Evolutionary conservation across 257 asterid species (phyloP), one percentile per base, ranked within the genome.

Genomic region (Vinca minor): DNA sequence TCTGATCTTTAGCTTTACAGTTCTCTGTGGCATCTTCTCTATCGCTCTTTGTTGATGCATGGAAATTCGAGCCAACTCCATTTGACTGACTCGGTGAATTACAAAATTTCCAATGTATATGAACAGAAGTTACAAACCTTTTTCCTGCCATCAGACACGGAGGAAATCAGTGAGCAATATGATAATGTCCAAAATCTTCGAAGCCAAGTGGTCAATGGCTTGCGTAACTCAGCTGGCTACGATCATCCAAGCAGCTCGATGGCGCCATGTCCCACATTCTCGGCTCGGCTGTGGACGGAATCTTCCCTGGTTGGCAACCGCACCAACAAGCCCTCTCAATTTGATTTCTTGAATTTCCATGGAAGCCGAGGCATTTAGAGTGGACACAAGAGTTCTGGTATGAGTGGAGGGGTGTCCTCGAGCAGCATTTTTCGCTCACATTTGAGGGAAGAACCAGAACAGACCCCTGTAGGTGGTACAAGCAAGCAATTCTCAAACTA

Each of bases 291-390:
- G 36, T 68, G 66, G 66, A 68, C 59, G 42, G 63, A 65, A 61
- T 55, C 71, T 75, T 46, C 61, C n/a, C 67, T 56, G 69, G 67
- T 76, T 71, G 60, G 54, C 73, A 78, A 71, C 83, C 76, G 67
- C 75, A 72, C 73, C 69, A 69, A 74, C 73, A 15, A 65, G 64
- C 72, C 74, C 72, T 63, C 71, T 66, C n/a, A n/a, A n/a, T n/a
- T n/a, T n/a, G n/a, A n/a, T n/a, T n/a, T n/a, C n/a, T n/a, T n/a
- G n/a, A n/a, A 15, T 36, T 8, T 63, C 66, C 20, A 62, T 70
- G 56, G 36, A 73, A 62, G 61, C 77, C 76, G 71, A 55, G 70
- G 48, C 66, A 55, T 49, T 69, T 66, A 75, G 29, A 12, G 11
- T 29, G 67, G 59, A 39, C 60, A 26, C 45, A 71, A 72, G 65